A percentile compares a stretch with the other conserved stretches of the same genome.
Evolutionary conservation across 345 rosid species (phyloP).

Genomic region (Arabidopsis suecica): DNA sequence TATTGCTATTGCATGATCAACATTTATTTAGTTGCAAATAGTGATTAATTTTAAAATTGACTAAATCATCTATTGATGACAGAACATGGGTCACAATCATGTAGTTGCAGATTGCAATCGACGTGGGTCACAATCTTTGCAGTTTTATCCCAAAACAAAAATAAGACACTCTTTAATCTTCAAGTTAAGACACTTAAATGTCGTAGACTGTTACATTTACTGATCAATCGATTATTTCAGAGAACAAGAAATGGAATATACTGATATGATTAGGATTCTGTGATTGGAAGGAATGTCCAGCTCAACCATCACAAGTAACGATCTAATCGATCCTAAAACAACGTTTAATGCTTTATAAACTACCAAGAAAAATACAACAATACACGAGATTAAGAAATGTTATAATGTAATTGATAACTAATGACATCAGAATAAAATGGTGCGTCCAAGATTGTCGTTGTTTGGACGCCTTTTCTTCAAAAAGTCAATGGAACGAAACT

Average conservation of each 20-base stretch:
- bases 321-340: background rate
- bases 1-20: background rate
- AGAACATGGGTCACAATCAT: slow-evolving; percentile 27
- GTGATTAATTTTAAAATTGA: background rate
- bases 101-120: slow-evolving; percentile 13
- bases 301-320: slow-evolving; percentile 13
- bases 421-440: background rate
- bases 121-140: slow-evolving; percentile 29
- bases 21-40: background rate
- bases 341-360: background rate
- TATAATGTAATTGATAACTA: background rate
- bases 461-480: slow-evolving; percentile 25
- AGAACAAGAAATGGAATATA: slow-evolving; percentile 7
- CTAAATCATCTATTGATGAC: slow-evolving; percentile 2
- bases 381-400: slow-evolving; percentile 12
- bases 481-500: slow-evolving; percentile 35
- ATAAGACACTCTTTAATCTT: background rate
- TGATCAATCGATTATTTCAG: background rate
- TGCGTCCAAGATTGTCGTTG: slow-evolving; percentile 6
- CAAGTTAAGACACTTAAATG: background rate
- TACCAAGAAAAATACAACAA: too few relatives aligned
- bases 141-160: slow-evolving; percentile 11
- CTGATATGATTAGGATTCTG: slow-evolving; percentile 20
- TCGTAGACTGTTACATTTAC: background rate
- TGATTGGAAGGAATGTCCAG: slow-evolving; percentile 24